Percentiles rank a stretch among this genome's conserved stretches.
These are phyloP conservation scores for Kregervanrija pseudodelftensis DNA, from an alignment of 805 yeast genomes.

Conservation along the genomic window DNA sequence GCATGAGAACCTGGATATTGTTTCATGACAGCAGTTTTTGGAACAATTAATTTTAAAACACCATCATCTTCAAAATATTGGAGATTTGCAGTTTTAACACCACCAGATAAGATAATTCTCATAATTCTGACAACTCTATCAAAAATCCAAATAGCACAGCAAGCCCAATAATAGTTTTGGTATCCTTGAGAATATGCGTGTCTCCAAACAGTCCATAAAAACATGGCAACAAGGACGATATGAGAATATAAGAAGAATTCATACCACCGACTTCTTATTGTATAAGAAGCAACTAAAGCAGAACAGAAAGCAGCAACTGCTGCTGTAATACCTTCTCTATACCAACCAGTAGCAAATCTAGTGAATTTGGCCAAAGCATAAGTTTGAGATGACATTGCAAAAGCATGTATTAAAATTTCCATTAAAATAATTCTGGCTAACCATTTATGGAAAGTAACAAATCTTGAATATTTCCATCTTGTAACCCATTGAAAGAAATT, in stretches of 20 bases:
- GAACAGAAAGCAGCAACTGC: conserved; percentile 30
- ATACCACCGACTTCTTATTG: conserved; percentile 48
- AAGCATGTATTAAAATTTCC: conserved; percentile 39
- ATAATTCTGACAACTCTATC: conserved; percentile 44
- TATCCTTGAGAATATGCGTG: conserved; percentile 40
- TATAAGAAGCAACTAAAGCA: conserved; percentile 16
- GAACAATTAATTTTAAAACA: conserved; percentile 39
- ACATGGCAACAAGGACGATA: conserved; percentile 44
- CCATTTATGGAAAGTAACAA: conserved; percentile 53
- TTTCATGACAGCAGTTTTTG: conserved; percentile 42
- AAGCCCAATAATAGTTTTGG: conserved; percentile 28
- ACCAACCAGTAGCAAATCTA: conserved; percentile 25
- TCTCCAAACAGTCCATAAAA: conserved; percentile 49
- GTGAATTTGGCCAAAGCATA: conserved; percentile 12
- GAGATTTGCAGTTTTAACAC: conserved; percentile 15
- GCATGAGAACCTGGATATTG: conserved; percentile 54
- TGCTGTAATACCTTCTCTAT: conserved; percentile 28
- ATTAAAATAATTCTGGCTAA: conserved; percentile 38
- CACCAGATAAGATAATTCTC: conserved; percentile 31
- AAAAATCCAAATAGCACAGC: conserved; percentile 44
- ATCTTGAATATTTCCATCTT: conserved; percentile 50
- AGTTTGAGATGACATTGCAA: conserved; percentile 23
- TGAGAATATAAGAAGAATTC: conserved; percentile 58
- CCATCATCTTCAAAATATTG: conserved; percentile 37
- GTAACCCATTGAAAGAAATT: conserved; percentile 54